Evolutionary conservation across 169 alveolate species (phyloP), one percentile per base, ranked within the genome.

Genomic region (Plasmodium vinckei): DNA sequence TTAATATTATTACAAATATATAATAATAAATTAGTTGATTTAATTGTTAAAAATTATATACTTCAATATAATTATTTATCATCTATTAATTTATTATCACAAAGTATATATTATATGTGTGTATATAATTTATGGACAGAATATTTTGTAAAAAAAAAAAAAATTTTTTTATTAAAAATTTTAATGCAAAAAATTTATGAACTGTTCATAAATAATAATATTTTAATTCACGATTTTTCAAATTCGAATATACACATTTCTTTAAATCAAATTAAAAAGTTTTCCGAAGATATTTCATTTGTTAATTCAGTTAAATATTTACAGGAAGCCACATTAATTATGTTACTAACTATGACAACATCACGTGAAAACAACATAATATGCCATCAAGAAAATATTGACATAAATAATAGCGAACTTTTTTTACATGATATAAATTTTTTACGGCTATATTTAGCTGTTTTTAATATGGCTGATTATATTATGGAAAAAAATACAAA

Each of bases 101-200:
- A 75, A 47, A 53, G 75, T 33, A 75, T 75, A 61, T 33, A 60
- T 54, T 75, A 75, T 56, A 53, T 75, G 21, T 75, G 75, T 54
- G 25, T 61, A 27, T 46, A 39, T 56, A 9, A 19, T 67, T 46
- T 53, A 12, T 46, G 15, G 17, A 56, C 21, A 13, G 88, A 46
- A 9, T 61, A 17, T 19, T 23, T 25, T n/a, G 25, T 54, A 15
- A 47, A 9, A 39, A 56, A 25, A 33, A 10, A 13, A 12, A n/a
- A 75, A 19, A 61, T n/a, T 1, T 27, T 1, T 65, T 53, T 75
- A 33, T 39, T 75, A 21, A 47, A 13, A n/a, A 60, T 61, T 61
- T 75, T 75, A 61, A 44, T 75, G 9, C 61, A 75, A 33, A 61
- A n/a, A 47, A 49, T 61, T 15, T 53, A 61, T 53, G 25, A 65